Conservation (phyloP, 2,329 filamentous ascomycete genomes). For the Alternaria metachromatica region DNA sequence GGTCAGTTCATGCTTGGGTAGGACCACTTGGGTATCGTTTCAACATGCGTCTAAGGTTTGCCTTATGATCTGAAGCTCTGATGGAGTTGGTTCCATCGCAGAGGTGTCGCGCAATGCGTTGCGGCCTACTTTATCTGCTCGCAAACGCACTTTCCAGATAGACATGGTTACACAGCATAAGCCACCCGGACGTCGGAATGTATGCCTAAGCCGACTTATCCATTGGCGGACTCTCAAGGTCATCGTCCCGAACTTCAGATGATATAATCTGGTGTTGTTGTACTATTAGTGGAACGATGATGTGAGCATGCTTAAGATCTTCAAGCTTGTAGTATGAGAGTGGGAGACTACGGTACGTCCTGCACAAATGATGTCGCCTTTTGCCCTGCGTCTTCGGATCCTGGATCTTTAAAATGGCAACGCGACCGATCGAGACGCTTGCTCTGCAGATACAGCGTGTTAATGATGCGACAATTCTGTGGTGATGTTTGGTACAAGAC, state of each 20-base stretch:
- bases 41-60: not conserved
- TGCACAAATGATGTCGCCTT: not conserved
- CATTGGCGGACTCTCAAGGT: not conserved
- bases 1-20: not conserved
- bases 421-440: slow-evolving; percentile 2
- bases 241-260: not conserved
- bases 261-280: not conserved
- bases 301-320: not conserved
- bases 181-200: not conserved
- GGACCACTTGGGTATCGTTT: not conserved
- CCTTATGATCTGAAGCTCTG: slow-evolving; percentile 12
- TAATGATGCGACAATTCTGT: not conserved
- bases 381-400: slow-evolving; percentile 3
- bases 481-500: not conserved
- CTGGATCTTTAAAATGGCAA: not conserved
- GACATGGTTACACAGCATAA: slow-evolving; percentile 7
- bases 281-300: not conserved
- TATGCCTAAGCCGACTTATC: not conserved
- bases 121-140: slow-evolving; percentile 20
- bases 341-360: not conserved
- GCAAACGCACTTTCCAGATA: not conserved
- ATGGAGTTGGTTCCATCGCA: slow-evolving; percentile 4
- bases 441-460: not conserved
- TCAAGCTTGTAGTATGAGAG: not conserved
- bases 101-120: slow-evolving; percentile 16